Base-by-base conservation (phyloP, 352 stramenopile species). In the Globisporangium perplexum region DNA sequence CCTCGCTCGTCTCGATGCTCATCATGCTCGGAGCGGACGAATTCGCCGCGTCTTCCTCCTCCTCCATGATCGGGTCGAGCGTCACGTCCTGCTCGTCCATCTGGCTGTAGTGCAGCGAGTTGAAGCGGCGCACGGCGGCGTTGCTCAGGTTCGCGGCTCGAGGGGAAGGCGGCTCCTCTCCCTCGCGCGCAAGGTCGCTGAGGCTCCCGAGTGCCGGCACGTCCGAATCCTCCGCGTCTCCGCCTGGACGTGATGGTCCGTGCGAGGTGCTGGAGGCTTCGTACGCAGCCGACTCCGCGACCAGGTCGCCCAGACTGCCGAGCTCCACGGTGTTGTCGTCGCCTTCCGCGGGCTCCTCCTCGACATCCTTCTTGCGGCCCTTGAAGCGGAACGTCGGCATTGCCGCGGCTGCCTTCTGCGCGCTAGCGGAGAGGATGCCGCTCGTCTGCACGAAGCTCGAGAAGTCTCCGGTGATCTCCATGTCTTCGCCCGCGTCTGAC, bases 401-500 rank as follows among this genome's bases (percentile, higher is more conserved):
- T n/a, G 45, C 28, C 4, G 26, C 57, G 15, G 42, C n/a, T 26
- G 26, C 43, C 24, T 52, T 45, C 20, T 45, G 56, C 15, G 63
- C 67, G 30, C 55, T 59, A 4, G 36, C 38, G 5, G 47, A 52
- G 15, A 42, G 42, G 20, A 50, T 47, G 28, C 43, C 28, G 44
- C 57, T 47, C 58, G 69, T 62, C 20, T 83, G 69, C 35, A 78
- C 68, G 24, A 59, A 64, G 17, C 38, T 43, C 1, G 72, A 76
- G 54, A 85, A 91, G 24, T 95, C 84, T 4, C 80, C 84, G 1
- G 84, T 93, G 50, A 95, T 87, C 30, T 95, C 84, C 80, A 95
- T 95, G 47, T 95, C 84, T 50, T 95, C 84, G 3, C 76, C 77
- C 43, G 77, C 75, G 49, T 89, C 81, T 0, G 79, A 90, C 11